Evolutionary conservation across 208 protist genomes (phyloP).

Genomic region (Acanthamoeba sp.): DNA sequence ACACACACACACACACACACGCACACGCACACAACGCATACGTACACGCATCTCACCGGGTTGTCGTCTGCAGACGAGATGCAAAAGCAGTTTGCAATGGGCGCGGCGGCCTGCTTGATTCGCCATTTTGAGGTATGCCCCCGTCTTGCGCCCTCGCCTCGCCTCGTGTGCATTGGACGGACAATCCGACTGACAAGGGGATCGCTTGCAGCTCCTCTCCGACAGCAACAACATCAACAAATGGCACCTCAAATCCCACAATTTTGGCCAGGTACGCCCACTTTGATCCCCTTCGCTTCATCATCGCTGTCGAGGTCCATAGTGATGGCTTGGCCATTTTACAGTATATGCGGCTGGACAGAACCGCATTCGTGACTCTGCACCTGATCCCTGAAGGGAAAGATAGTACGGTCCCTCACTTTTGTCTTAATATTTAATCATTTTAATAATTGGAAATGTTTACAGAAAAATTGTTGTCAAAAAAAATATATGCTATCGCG

Average conservation of each 20-base stretch:
- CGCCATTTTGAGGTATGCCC: conserved; percentile 81
- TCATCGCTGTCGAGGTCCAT: too few species aligned
- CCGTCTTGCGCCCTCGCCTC: too few species aligned
- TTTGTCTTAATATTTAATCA: too few species aligned
- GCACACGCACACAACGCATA: neutral
- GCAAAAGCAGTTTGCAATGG: conserved; percentile 74
- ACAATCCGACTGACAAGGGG: neutral
- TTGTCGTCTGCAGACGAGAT: conserved; percentile 46
- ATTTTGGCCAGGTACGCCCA: conserved; percentile 75
- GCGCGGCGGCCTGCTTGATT: conserved; percentile 72
- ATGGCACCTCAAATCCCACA: conserved; percentile 75
- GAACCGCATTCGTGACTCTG: conserved; percentile 94
- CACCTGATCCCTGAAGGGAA: conserved; percentile 90
- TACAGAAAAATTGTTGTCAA: too few species aligned
- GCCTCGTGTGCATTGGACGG: too few species aligned
- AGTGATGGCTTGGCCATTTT: neutral
- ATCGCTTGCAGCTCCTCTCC: neutral
- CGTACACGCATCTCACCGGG: too few species aligned
- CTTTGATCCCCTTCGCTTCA: neutral
- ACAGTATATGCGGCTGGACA: conserved; percentile 95
- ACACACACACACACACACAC: neutral
- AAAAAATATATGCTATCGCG: too few species aligned
- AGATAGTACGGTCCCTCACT: too few species aligned
- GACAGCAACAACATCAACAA: conserved; percentile 78
- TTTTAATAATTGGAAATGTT: too few species aligned